Evolutionary conservation across 208 protist genomes (phyloP).

Genomic region (Trypanosomatidae sp.): DNA sequence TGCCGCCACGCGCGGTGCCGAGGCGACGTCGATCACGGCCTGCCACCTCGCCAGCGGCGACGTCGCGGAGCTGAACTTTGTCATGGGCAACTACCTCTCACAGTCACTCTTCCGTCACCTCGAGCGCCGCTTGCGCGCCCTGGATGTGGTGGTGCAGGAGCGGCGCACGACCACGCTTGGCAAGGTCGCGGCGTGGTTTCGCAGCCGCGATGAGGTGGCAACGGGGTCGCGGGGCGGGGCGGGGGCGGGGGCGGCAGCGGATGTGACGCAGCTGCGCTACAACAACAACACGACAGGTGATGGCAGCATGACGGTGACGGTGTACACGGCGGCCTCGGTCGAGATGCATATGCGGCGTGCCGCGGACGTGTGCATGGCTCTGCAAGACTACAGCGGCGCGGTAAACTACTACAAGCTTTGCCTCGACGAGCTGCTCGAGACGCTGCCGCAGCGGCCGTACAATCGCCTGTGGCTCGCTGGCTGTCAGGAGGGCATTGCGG

Average conservation of each 20-base stretch:
- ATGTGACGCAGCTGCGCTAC: slow-evolving; percentile 4
- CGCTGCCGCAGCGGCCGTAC: slow-evolving; percentile 34
- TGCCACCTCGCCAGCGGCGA: slow-evolving; percentile 63
- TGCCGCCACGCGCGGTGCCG: slow-evolving; percentile 28
- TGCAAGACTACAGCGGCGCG: slow-evolving; percentile 54
- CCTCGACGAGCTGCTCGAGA: slow-evolving; percentile 51
- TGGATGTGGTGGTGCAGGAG: slow-evolving; percentile 52
- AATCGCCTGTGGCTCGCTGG: slow-evolving; percentile 57
- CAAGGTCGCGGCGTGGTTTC: slow-evolving; percentile 76
- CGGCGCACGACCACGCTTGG: slow-evolving; percentile 62
- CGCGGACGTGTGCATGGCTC: slow-evolving; percentile 41
- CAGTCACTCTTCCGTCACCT: slow-evolving; percentile 56
- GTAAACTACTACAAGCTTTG: slow-evolving; percentile 57
- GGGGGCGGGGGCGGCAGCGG: neutral
- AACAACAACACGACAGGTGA: slow-evolving; percentile 4
- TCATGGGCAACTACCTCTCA: slow-evolving; percentile 63
- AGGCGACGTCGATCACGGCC: slow-evolving; percentile 39
- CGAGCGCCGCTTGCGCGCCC: slow-evolving; percentile 40
- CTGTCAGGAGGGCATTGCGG: slow-evolving; percentile 56
- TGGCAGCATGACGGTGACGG: slow-evolving; percentile 3
- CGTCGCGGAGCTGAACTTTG: slow-evolving; percentile 28
- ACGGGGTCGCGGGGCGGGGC: slow-evolving; percentile 9
- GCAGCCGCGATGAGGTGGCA: slow-evolving; percentile 48
- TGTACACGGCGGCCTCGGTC: slow-evolving; percentile 46
- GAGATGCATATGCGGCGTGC: slow-evolving; percentile 79